Evolutionary conservation across 2,329 filamentous ascomycete species (phyloP).

Genomic region (Macrophomina phaseolina): DNA sequence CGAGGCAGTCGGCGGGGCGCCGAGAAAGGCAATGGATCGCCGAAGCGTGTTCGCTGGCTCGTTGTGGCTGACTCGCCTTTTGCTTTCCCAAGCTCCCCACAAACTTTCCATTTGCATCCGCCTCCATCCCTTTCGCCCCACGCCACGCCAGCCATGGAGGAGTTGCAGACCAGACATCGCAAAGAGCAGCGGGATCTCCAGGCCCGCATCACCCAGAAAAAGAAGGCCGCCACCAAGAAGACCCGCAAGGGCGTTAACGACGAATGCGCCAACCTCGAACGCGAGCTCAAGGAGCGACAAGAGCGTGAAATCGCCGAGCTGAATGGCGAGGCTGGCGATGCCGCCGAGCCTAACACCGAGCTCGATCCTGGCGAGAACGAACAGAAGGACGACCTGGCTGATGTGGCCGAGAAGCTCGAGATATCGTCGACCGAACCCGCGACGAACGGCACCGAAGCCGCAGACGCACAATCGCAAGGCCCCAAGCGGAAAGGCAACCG

Average conservation of each 20-base stretch:
- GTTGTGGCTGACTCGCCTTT: constrained; percentile 8
- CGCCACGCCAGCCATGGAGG: constrained; percentile 63
- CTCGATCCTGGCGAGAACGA: background rate
- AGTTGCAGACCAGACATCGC: constrained; percentile 78
- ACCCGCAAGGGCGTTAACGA: constrained; percentile 66
- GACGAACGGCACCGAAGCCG: constrained; percentile 14
- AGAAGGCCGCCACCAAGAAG: constrained; percentile 92
- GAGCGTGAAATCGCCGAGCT: constrained; percentile 56
- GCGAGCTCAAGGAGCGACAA: constrained; percentile 62
- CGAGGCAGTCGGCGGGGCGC: constrained; percentile 19
- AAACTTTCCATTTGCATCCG: background rate
- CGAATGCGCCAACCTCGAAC: constrained; percentile 65
- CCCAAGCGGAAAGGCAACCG: constrained; percentile 78
- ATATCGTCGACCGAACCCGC: constrained; percentile 28
- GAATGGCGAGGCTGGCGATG: constrained; percentile 43
- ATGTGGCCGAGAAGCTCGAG: constrained; percentile 30
- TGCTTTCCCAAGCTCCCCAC: background rate
- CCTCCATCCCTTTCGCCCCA: background rate
- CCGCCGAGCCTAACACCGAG: constrained; percentile 7
- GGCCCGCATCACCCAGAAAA: constrained; percentile 86
- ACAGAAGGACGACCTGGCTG: constrained; percentile 28
- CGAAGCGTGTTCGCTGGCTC: background rate
- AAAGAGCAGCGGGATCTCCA: constrained; percentile 90
- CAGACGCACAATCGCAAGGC: constrained; percentile 26
- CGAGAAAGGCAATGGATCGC: background rate